Conservation (phyloP, 2,329 filamentous ascomycete species). For the Penicillium crustosum region DNA sequence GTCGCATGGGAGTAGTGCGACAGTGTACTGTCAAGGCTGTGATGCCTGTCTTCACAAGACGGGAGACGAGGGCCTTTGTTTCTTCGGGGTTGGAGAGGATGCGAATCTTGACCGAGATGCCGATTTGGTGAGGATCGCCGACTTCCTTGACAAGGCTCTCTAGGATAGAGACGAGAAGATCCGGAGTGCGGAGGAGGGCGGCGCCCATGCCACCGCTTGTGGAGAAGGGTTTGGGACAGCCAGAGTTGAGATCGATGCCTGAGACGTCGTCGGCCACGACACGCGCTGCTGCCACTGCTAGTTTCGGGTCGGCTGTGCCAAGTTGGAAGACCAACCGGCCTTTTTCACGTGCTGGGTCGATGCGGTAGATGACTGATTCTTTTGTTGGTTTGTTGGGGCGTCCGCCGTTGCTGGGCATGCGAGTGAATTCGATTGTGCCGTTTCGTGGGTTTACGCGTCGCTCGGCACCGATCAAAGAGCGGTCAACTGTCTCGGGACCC, state of each 20-base stretch:
- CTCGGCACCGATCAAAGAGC: conserved; percentile 82
- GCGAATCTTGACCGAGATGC: conserved; percentile 95
- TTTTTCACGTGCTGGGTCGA: conserved; percentile 75
- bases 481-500: conserved; percentile 95
- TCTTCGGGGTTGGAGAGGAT: conserved; percentile 73
- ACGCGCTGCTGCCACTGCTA: conserved; percentile 79
- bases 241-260: conserved; percentile 95
- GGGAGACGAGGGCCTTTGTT: conserved; percentile 74
- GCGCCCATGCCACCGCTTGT: conserved; percentile 94
- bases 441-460: conserved; percentile 74
- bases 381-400: conserved; percentile 39
- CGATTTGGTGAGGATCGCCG: conserved; percentile 74
- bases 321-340: conserved; percentile 84
- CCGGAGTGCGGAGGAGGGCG: conserved; percentile 79
- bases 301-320: conserved; percentile 78
- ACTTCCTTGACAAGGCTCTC: conserved; percentile 78
- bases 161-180: conserved; percentile 79
- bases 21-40: conserved; percentile 92
- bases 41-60: conserved; percentile 83
- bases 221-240: conserved; percentile 97
- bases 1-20: conserved; percentile 92
- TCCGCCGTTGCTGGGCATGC: conserved; percentile 68
- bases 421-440: conserved; percentile 80
- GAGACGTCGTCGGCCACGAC: conserved; percentile 83
- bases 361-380: conserved; percentile 75